A percentile compares a stretch with the other conserved stretches of the same genome.
Conservation (phyloP, 2,329 filamentous ascomycete species). For the Phialophora verrucosa region DNA sequence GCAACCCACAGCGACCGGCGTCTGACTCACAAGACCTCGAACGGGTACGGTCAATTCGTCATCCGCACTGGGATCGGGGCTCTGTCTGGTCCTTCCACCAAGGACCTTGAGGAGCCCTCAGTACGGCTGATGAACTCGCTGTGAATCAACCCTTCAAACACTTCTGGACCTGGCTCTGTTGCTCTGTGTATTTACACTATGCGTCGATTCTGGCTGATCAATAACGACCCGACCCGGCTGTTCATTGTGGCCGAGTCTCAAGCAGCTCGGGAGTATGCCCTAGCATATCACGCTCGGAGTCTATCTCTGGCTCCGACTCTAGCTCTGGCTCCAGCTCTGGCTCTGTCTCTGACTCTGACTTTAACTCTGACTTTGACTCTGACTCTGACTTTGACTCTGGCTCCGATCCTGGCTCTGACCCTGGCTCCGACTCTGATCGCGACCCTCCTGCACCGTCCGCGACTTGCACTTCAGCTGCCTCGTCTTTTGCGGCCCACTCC, state of each 20-base stretch:
- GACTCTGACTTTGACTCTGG: too few species aligned
- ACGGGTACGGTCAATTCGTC: too few species aligned
- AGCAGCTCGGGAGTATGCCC: neutral
- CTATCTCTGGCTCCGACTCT: too few species aligned
- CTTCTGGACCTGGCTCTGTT: neutral
- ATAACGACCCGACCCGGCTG: neutral
- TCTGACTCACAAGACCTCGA: too few species aligned
- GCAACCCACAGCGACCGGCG: too few species aligned
- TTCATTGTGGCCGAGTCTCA: neutral
- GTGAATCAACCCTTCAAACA: neutral
- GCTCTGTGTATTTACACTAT: neutral
- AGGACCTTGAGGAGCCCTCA: too few species aligned
- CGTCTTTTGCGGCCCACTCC: neutral
- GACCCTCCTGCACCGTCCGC: neutral
- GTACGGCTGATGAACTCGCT: neutral
- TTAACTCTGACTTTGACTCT: too few species aligned
- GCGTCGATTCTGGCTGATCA: neutral
- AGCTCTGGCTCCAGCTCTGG: neutral
- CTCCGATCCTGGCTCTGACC: too few species aligned
- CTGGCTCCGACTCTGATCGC: too few species aligned
- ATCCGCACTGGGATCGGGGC: too few species aligned
- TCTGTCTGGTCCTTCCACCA: too few species aligned
- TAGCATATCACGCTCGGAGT: neutral
- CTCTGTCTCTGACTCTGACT: neutral
- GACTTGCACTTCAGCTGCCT: neutral